Evolutionary conservation across 225 moss, liverwort and hornwort species (phyloP), one percentile per base, ranked within the genome.

Genomic region (Anthoceros angustus): DNA sequence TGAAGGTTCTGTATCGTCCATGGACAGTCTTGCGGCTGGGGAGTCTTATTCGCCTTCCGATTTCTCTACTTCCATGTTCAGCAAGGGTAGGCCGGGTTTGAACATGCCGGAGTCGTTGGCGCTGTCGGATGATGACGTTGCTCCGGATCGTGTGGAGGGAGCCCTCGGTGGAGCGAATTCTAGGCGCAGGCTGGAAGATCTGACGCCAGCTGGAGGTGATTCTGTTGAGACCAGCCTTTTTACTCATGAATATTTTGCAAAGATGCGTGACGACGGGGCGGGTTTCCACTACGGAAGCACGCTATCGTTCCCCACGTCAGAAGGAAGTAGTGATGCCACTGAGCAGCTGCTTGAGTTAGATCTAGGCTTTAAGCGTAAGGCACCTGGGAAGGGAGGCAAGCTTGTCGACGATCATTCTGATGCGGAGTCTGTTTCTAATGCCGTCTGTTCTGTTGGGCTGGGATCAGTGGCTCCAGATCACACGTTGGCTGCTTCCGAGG

Each of bases 121-220:
- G 20, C 77, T 76, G 8, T 90, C 89, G 42, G 94, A 90, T 70
- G 95, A 91, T 9, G 95, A 95, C 70, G 72, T 77, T 64, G 68
- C 62, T 62, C 68, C 73, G 67, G 95, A 88, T 79, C 40, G 69
- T 64, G 46, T 70, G 55, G 85, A 79, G 24, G 85, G 88, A 40
- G 82, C 82, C 61, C 85, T 77, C 10, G 67, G 79, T 25, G 63
- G 71, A 42, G 82, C 80, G 11, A 83, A 80, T 62, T 70, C 68
- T 71, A 87, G 78, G 71, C 85, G 91, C 43, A 69, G 78, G 60
- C 60, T 77, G 55, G 55, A 55, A 55, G 55, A 55, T 45, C 75
- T 70, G 45, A 77, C 63, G 72, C 41, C 67, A 20, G 84, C 80
- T 70, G 94, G 90, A 82, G 95, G 95, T 91, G 81, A 91, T 85